phyloP scores from a whole-genome alignment of 2,329 filamentous ascomycete genomes.

The Penicillium polonicum region DNA sequence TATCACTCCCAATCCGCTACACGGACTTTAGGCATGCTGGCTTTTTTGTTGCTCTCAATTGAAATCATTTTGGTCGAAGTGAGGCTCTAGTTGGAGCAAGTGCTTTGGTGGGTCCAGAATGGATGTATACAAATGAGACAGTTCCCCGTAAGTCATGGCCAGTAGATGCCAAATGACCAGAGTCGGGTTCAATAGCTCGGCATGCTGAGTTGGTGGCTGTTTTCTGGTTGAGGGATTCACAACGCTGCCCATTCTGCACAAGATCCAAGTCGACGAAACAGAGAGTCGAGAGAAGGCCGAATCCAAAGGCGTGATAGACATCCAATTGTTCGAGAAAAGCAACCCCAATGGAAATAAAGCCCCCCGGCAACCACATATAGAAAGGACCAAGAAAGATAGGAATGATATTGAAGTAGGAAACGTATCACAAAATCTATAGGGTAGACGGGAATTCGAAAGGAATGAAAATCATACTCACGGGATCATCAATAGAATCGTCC shows the following conservation, averaged over 20 bases:
- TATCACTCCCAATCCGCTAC: conserved; percentile 11
- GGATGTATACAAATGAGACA: background rate
- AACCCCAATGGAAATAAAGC: background rate
- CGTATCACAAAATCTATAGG: conserved; percentile 2
- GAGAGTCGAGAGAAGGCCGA: background rate
- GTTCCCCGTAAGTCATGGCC: background rate
- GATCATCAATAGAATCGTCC: conserved; percentile 48
- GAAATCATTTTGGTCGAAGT: background rate
- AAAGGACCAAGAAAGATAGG: conserved; percentile 20
- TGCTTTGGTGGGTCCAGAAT: background rate
- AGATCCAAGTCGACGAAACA: background rate
- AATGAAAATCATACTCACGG: conserved; percentile 41
- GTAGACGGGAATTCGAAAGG: background rate
- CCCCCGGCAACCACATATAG: conserved; percentile 1
- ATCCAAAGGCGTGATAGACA: background rate
- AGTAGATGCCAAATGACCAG: background rate
- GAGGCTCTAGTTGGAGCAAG: background rate
- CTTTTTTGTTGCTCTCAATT: conserved; percentile 4
- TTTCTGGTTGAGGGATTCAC: background rate
- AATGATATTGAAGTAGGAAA: conserved; percentile 27
- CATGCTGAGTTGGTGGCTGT: background rate
- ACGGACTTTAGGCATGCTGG: conserved; percentile 7
- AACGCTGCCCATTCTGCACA: background rate
- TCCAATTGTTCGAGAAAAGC: background rate
- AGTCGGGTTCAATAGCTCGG: background rate